phyloP scores from a whole-genome alignment of 2,329 filamentous ascomycete genomes.

The Botryotinia globosa region DNA sequence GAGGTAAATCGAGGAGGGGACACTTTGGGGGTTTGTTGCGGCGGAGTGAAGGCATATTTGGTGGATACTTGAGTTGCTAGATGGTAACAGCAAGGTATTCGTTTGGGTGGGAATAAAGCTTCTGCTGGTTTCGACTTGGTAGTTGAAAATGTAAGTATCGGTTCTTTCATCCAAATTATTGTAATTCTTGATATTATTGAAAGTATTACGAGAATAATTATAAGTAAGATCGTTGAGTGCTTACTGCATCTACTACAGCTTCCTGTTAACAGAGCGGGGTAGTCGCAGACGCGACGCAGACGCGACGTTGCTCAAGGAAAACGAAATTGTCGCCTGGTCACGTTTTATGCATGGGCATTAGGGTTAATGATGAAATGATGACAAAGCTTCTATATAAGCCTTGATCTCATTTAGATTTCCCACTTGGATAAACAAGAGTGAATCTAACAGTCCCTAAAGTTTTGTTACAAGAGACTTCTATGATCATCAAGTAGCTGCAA shows the following conservation, averaged over 20 bases:
- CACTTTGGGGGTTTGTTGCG: neutral
- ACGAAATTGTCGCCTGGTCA: conserved; percentile 1
- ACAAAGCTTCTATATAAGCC: neutral
- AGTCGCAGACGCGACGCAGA: neutral
- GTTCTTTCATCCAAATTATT: neutral
- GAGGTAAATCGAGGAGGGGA: neutral
- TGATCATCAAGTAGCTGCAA: neutral
- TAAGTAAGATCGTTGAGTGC: neutral
- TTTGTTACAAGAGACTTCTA: neutral
- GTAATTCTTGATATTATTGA: neutral
- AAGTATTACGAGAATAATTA: neutral
- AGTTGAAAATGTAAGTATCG: neutral
- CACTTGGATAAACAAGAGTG: neutral
- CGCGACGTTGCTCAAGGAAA: neutral
- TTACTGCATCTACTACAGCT: neutral
- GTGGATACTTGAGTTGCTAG: neutral
- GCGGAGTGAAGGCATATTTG: neutral
- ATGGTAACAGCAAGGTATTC: neutral
- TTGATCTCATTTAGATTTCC: neutral
- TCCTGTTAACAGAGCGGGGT: neutral
- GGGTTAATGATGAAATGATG: neutral
- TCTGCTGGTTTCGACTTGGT: neutral
- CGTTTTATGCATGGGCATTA: neutral
- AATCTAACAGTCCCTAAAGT: neutral
- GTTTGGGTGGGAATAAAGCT: neutral